Conservation (phyloP, 164 flowering plant genomes). For the Magnolia changhungtana region DNA sequence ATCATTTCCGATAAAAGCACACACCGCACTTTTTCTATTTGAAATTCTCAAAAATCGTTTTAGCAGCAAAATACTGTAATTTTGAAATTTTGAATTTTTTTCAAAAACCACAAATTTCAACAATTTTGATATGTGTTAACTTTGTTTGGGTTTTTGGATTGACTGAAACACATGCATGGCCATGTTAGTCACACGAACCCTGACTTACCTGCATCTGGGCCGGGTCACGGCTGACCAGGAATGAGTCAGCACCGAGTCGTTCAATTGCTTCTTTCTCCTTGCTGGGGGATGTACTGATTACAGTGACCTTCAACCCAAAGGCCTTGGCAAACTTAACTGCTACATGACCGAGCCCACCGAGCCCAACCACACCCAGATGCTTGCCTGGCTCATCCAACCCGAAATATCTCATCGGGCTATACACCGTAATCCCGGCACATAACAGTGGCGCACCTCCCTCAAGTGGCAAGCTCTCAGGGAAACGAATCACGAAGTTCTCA, state of each 20-base stretch:
- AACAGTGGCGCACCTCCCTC: slow-evolving; percentile 42
- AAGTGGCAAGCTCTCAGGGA: slow-evolving; percentile 48
- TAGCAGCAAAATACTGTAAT: no score
- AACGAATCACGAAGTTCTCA: slow-evolving; percentile 33
- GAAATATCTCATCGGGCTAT: slow-evolving; percentile 42
- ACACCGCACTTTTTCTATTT: no score
- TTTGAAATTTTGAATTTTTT: no score
- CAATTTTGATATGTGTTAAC: no score
- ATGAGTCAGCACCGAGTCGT: slow-evolving; percentile 52
- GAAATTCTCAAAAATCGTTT: no score
- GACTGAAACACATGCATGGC: slow-evolving; percentile 12
- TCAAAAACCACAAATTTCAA: no score
- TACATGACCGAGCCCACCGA: slow-evolving; percentile 63
- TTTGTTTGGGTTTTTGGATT: neutral
- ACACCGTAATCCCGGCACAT: slow-evolving; percentile 49
- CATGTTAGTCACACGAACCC: no score
- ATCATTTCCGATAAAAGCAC: no score
- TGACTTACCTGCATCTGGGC: slow-evolving; percentile 38
- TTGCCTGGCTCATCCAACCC: slow-evolving; percentile 36
- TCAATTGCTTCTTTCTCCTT: slow-evolving; percentile 61
- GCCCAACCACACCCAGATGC: slow-evolving; percentile 48
- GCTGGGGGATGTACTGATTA: slow-evolving; percentile 58
- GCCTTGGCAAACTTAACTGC: slow-evolving; percentile 63
- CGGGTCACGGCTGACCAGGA: slow-evolving; percentile 48
- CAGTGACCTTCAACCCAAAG: slow-evolving; percentile 55